Conservation (phyloP, 129 eudicot genomes). For the Saussurea involucrata region DNA sequence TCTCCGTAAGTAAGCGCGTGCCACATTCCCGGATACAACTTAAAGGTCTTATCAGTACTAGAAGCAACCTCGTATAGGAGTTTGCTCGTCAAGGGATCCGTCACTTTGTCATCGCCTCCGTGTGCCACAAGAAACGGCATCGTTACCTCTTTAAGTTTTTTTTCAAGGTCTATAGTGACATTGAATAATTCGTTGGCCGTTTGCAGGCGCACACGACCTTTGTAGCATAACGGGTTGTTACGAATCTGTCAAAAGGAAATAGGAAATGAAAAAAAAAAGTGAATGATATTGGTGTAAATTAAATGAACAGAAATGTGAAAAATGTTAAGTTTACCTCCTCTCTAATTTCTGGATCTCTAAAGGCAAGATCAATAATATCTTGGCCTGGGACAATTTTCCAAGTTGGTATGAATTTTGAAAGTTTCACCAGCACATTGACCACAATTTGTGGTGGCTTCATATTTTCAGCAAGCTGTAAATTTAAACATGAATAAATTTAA, state of each 20-base stretch:
- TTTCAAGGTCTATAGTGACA: conserved; percentile 61
- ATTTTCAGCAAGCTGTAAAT: conserved; percentile 49
- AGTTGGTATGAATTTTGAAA: conserved; percentile 39
- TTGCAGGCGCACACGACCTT: conserved; percentile 78
- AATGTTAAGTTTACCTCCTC: conserved; percentile 49
- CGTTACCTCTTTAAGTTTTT: conserved; percentile 60
- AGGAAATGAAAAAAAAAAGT: neutral
- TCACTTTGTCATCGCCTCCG: conserved; percentile 81
- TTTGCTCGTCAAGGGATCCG: conserved; percentile 74
- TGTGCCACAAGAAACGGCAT: conserved; percentile 68
- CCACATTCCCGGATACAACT: conserved; percentile 90
- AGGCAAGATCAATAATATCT: conserved; percentile 70
- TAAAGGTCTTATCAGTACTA: conserved; percentile 72
- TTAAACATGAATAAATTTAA: too few relatives aligned
- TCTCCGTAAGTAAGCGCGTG: conserved; percentile 84
- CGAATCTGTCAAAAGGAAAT: conserved; percentile 47
- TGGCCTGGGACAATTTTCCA: conserved; percentile 57
- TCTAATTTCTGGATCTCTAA: conserved; percentile 67
- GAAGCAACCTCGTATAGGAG: conserved; percentile 55
- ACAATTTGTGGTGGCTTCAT: conserved; percentile 36
- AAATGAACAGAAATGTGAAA: neutral
- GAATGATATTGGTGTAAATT: neutral
- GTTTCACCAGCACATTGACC: conserved; percentile 26
- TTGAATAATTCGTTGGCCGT: conserved; percentile 54
- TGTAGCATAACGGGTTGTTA: conserved; percentile 77